Evolutionary conservation across 2,329 filamentous ascomycete genomes (phyloP).

Genomic region (Arachnomyces sp.): DNA sequence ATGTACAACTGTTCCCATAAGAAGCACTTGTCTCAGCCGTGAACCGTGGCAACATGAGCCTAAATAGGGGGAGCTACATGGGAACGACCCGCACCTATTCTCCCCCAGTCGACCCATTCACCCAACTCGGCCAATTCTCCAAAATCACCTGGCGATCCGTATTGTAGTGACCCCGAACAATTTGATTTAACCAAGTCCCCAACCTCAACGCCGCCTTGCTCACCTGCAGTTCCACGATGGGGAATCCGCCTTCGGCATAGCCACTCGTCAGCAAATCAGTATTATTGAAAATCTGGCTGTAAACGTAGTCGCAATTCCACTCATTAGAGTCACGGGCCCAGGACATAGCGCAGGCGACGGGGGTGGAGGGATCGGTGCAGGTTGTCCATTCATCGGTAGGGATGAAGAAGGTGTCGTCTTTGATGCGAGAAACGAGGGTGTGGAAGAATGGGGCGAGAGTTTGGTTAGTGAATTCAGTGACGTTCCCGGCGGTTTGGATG

Average conservation of each 20-base stretch:
- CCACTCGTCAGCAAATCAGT: slow-evolving; percentile 5
- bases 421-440: slow-evolving; percentile 1
- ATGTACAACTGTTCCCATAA: too few species aligned
- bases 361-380: slow-evolving; percentile 5
- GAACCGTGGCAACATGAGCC: too few species aligned
- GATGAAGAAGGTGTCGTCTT: slow-evolving; percentile 4
- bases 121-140: slow-evolving; percentile 5
- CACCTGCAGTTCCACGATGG: slow-evolving; percentile 6
- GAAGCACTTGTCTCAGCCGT: too few species aligned
- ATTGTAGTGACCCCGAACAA: slow-evolving; percentile 1
- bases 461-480: slow-evolving; percentile 5
- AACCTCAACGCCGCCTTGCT: slow-evolving; percentile 5
- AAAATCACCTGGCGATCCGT: slow-evolving; percentile 4
- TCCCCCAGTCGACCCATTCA: slow-evolving; percentile 2
- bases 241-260: slow-evolving; percentile 4
- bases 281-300: slow-evolving; percentile 4
- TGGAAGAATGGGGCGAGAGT: slow-evolving; percentile 7
- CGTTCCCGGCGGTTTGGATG: slow-evolving; percentile 1
- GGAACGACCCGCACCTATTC: too few species aligned
- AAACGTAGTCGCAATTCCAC: slow-evolving; percentile 6
- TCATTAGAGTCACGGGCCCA: slow-evolving; percentile 6
- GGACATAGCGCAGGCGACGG: slow-evolving; percentile 3
- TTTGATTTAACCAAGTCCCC: slow-evolving; percentile 4
- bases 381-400: slow-evolving; percentile 2
- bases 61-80: too few species aligned